These are phyloP conservation scores for Murraya paniculata DNA, from an alignment of 345 rosid species.

Conservation along the genomic window DNA sequence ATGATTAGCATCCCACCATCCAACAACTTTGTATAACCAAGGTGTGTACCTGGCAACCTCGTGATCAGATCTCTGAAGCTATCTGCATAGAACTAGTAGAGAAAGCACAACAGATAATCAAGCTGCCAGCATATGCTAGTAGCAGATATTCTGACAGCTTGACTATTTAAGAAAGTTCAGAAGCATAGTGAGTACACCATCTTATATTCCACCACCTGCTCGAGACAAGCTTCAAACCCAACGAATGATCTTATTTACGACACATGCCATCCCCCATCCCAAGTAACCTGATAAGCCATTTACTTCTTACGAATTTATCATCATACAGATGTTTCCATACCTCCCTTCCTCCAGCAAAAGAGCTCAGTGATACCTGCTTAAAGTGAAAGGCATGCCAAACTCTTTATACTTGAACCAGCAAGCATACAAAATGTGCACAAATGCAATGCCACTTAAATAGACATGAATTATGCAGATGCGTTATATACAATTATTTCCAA, in stretches of 20 bases:
- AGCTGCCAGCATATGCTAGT: constrained; percentile 10
- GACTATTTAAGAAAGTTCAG: constrained; percentile 22
- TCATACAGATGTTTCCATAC: constrained; percentile 26
- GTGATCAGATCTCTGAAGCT: constrained; percentile 21
- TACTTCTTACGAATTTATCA: constrained; percentile 33
- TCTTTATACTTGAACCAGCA: background rate
- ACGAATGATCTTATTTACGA: constrained; percentile 28
- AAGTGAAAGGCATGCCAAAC: background rate
- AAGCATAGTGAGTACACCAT: constrained; percentile 25
- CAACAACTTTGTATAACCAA: constrained; percentile 14
- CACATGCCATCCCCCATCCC: constrained; percentile 41
- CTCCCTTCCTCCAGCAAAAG: constrained; percentile 26
- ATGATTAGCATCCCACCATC: constrained; percentile 12
- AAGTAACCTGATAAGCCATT: constrained; percentile 42
- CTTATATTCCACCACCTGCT: constrained; percentile 32
- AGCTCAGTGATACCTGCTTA: constrained; percentile 36
- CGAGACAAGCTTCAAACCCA: constrained; percentile 32
- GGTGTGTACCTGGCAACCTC: constrained; percentile 7
- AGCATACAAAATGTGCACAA: background rate
- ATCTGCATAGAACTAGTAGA: constrained; percentile 13
- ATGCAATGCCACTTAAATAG: background rate
- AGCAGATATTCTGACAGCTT: constrained; percentile 27
- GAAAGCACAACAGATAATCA: constrained; percentile 6
- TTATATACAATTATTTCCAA: background rate
- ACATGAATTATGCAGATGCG: background rate